These are phyloP conservation scores for Podospora appendiculata DNA, from an alignment of 495 filamentous ascomycete species.

Conservation along the genomic window DNA sequence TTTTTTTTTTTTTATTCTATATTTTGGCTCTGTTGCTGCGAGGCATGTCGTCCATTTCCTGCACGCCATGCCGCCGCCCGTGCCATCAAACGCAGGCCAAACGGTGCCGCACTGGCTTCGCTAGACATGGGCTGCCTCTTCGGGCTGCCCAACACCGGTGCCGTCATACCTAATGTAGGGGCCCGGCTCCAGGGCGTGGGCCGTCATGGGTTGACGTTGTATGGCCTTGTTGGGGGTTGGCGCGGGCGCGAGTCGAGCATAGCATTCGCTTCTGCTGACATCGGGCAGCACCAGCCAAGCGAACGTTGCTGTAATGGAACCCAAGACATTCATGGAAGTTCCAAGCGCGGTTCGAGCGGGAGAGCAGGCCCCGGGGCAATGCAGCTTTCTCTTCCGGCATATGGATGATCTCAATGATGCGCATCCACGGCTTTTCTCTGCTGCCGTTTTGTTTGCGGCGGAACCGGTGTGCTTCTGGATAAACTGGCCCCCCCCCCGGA, in stretches of 20 bases:
- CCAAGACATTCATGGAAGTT: conserved; percentile 9
- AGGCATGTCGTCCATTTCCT: neutral
- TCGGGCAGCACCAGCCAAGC: conserved; percentile 11
- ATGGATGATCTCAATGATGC: conserved; percentile 18
- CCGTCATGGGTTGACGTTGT: neutral
- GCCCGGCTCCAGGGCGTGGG: conserved; percentile 3
- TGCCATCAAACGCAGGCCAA: conserved; percentile 2
- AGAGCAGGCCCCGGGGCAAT: conserved; percentile 14
- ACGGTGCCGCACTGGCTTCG: neutral
- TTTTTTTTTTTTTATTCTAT: neutral
- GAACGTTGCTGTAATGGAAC: conserved; percentile 10
- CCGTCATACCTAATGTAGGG: conserved; percentile 7
- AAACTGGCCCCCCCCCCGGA: conserved; percentile 7
- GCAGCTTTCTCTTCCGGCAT: conserved; percentile 6
- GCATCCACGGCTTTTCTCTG: conserved; percentile 7
- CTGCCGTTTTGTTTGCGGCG: neutral
- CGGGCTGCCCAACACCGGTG: conserved; percentile 4
- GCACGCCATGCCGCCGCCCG: conserved; percentile 13
- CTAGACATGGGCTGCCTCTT: neutral
- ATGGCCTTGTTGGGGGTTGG: conserved; percentile 1
- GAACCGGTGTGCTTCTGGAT: conserved; percentile 9
- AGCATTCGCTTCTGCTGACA: conserved; percentile 5
- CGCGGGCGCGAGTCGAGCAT: conserved; percentile 4
- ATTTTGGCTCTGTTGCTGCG: neutral
- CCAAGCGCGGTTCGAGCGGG: conserved; percentile 15